Base-by-base conservation (phyloP, 2,329 filamentous ascomycete species). In the Fusarium ambrosium region DNA sequence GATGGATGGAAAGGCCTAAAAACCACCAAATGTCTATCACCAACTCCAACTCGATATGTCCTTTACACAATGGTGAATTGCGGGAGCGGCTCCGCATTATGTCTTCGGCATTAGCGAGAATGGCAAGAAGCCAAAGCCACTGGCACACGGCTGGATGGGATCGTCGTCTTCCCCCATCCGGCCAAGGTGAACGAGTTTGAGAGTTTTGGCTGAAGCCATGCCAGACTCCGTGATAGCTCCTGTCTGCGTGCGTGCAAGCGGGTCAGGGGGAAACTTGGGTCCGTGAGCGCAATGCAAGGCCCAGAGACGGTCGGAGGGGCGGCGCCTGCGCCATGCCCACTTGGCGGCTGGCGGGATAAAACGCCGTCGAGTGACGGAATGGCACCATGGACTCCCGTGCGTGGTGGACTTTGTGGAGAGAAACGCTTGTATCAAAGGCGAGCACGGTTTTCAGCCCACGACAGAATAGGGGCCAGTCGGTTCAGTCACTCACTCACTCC, bases 311-410 rank as follows among this genome's bases (percentile, higher is more conserved):
- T 62, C 37, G 39, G 22, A 37, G 73, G 64, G 64, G 37, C 69
- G 72, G 69, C 51, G 76, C 48, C 63, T 32, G 22, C 71, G 70
- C 72, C 48, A 68, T 66, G 70, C 68, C 72, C 75, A 76, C 75
- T 71, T 76, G 68, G 73, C 63, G 65, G 66, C 66, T 58, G 59
- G 69, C 66, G 65, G 65, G 62, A 72, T 73, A 53, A 74, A 74
- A 69, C 73, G 70, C 72, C 72, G 71, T 73, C 71, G 63, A 69
- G 22, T 36, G 60, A 67, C 56, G 53, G 61, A 67, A 75, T 78
- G 51, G 70, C 67, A 71, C 70, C 62, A 75, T 70, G 65, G 65
- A 68, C 66, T 75, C 66, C 68, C 62, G 67, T 39, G 59, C 62
- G 67, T 39, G 59, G 69, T 73, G 61, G 69, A 59, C 55, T 55